These are phyloP conservation scores for Fusarium sp. DNA, from an alignment of 2,329 filamentous ascomycete species.

Conservation along the genomic window DNA sequence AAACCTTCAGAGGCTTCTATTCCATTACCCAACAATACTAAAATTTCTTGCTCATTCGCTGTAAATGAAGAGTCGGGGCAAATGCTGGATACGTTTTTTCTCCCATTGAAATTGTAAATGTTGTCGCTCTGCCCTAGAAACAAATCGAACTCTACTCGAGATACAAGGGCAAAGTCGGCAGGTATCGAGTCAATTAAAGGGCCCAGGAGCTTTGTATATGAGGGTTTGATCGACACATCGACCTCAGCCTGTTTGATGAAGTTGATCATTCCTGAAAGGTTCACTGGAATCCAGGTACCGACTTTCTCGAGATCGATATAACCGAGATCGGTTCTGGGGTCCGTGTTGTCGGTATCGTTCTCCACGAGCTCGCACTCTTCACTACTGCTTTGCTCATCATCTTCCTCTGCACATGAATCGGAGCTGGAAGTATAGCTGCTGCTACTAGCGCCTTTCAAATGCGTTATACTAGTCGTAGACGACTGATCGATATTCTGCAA, in stretches of 20 bases:
- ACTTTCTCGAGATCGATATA: background rate
- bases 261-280: background rate
- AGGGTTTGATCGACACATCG: background rate
- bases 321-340: background rate
- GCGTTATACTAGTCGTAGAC: too few species aligned
- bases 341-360: background rate
- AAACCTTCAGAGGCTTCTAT: background rate
- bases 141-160: background rate
- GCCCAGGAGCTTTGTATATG: background rate
- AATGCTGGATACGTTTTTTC: background rate
- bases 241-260: background rate
- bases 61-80: background rate
- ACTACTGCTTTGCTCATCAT: background rate
- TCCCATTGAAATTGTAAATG: background rate
- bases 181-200: background rate
- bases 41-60: background rate
- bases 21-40: background rate
- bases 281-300: background rate
- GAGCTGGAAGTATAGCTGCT: background rate
- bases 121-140: background rate
- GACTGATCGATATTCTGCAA: background rate
- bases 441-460: background rate
- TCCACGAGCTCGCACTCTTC: background rate
- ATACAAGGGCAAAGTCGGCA: background rate
- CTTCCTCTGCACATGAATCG: background rate